Conservation (phyloP, 2,329 filamentous ascomycete genomes). For the Fusarium gaditjirri region DNA sequence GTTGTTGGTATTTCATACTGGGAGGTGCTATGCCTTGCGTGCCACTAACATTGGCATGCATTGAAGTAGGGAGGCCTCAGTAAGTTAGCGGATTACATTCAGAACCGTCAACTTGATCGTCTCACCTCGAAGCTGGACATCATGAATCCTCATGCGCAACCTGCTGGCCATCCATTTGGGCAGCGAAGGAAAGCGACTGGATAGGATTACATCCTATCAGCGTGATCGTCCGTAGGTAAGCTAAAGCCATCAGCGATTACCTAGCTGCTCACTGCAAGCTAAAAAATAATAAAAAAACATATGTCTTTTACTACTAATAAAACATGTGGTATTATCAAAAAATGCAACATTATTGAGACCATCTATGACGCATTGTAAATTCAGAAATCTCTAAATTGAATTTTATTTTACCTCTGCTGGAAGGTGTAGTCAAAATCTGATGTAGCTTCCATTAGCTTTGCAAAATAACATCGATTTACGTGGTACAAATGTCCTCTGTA, state of each 20-base stretch:
- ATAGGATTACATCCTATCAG: not conserved
- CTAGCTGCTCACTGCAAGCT: not conserved
- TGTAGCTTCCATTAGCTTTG: not conserved
- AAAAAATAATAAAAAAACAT: too few species aligned
- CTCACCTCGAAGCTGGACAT: not conserved
- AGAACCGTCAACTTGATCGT: not conserved
- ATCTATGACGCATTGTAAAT: not conserved
- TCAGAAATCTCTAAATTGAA: not conserved
- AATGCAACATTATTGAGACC: not conserved
- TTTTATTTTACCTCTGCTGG: not conserved
- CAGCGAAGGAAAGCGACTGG: not conserved
- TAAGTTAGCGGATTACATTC: not conserved
- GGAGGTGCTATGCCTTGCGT: not conserved
- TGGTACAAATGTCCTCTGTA: not conserved
- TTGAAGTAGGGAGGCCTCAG: conserved; percentile 7
- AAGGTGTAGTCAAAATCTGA: not conserved
- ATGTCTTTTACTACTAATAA: not conserved
- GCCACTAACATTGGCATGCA: not conserved
- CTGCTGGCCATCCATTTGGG: not conserved
- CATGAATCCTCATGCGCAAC: not conserved
- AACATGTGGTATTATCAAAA: not conserved
- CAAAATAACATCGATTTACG: not conserved
- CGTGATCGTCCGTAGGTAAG: not conserved
- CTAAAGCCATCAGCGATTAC: not conserved
- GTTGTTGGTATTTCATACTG: not conserved